Conservation (phyloP, 1,284 basidiomycete genomes). For the Exobasidium rhododendri region DNA sequence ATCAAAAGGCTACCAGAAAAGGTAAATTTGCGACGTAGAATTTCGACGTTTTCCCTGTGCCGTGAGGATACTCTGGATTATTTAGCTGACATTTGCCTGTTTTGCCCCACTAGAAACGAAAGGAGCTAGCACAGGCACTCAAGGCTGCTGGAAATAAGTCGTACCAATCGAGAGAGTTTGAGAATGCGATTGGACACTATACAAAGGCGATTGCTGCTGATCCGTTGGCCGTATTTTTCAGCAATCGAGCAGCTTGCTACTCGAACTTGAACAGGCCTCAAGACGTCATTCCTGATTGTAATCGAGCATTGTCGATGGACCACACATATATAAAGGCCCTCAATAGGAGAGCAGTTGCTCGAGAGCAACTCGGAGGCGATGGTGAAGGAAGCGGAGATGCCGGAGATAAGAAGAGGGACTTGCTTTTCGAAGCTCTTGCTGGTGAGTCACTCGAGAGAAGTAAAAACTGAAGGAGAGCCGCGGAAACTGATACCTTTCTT, state of each 20-base stretch:
- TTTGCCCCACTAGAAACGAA: conserved; percentile 67
- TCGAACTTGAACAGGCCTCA: conserved; percentile 82
- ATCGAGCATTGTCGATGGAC: conserved; percentile 81
- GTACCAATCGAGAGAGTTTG: conserved; percentile 76
- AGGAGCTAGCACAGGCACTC: conserved; percentile 70
- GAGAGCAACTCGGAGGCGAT: conserved; percentile 73
- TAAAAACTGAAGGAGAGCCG: background rate
- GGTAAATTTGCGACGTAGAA: conserved; percentile 15
- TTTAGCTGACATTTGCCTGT: conserved; percentile 67
- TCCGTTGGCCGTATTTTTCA: conserved; percentile 90
- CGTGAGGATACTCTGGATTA: conserved; percentile 74
- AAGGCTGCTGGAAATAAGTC: conserved; percentile 87
- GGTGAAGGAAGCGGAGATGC: conserved; percentile 64
- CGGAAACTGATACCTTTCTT: conserved; percentile 47
- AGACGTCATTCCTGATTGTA: conserved; percentile 83
- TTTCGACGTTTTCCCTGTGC: conserved; percentile 44
- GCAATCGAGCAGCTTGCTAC: conserved; percentile 92
- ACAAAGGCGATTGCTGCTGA: conserved; percentile 76
- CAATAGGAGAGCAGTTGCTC: conserved; percentile 82
- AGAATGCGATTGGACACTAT: conserved; percentile 77
- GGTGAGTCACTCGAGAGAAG: background rate
- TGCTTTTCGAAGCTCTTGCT: conserved; percentile 36
- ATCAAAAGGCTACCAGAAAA: conserved; percentile 41
- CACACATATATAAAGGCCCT: conserved; percentile 87
- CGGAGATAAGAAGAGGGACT: conserved; percentile 37